These are phyloP conservation scores for Raffaelea ambrosiae DNA, from an alignment of 2,329 filamentous ascomycete species.

Conservation along the genomic window DNA sequence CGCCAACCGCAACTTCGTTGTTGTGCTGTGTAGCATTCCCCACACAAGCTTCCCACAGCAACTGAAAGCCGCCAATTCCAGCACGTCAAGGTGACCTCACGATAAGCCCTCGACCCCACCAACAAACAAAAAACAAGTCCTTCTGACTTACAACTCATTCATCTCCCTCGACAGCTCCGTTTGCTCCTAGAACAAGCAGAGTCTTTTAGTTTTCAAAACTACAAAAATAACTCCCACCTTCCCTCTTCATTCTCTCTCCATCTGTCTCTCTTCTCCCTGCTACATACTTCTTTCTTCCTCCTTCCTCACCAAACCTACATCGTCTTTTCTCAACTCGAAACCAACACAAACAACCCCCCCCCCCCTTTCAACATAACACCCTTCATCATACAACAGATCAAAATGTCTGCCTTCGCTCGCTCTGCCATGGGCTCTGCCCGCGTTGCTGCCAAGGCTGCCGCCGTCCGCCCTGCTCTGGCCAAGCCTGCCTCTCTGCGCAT, in stretches of 20 bases:
- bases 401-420: conserved; percentile 20
- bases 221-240: not conserved
- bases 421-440: conserved; percentile 20
- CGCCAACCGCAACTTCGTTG: not conserved
- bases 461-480: conserved; percentile 13
- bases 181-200: too few relatives aligned
- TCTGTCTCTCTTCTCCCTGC: not conserved
- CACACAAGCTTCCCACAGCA: conserved; percentile 5
- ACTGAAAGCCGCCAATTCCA: too few relatives aligned
- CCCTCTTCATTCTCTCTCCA: not conserved
- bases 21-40: conserved; percentile 7
- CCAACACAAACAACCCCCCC: not conserved
- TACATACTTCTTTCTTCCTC: not conserved
- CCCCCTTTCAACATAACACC: not conserved
- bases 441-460: conserved; percentile 19
- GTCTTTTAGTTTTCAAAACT: too few relatives aligned
- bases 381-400: not conserved
- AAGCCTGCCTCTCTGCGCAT: conserved; percentile 10
- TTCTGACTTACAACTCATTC: not conserved
- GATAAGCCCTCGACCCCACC: not conserved
- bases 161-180: too few relatives aligned
- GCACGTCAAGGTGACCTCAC: not conserved
- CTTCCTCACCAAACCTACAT: not conserved
- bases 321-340: not conserved
- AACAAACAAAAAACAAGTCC: not conserved